Conservation (phyloP, 495 filamentous ascomycete species). For the Thermothielavioides terrestris region DNA sequence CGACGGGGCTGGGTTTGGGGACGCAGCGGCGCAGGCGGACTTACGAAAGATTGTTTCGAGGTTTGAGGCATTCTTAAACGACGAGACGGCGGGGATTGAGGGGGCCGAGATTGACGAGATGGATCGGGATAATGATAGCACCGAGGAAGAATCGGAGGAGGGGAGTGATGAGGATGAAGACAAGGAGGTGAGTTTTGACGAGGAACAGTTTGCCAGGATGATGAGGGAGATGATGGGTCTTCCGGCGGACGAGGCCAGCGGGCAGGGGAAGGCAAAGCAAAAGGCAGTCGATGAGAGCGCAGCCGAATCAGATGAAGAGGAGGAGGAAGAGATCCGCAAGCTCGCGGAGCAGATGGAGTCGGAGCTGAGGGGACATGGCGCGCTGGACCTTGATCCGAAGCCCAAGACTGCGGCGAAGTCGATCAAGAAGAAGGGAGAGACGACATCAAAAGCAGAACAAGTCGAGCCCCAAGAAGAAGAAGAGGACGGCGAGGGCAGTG, state of each 20-base stretch:
- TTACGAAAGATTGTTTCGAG: conserved; percentile 80
- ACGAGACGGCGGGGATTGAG: conserved; percentile 69
- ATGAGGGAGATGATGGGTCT: conserved; percentile 96
- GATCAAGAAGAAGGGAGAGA: conserved; percentile 12
- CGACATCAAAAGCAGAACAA: conserved; percentile 9
- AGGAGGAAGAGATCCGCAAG: conserved; percentile 60
- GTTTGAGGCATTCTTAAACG: conserved; percentile 88
- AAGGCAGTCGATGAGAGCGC: conserved; percentile 8
- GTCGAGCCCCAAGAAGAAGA: conserved; percentile 11
- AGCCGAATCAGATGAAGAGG: conserved; percentile 26
- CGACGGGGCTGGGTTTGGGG: conserved; percentile 59
- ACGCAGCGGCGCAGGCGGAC: conserved; percentile 70
- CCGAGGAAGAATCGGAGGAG: conserved; percentile 34
- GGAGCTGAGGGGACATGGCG: conserved; percentile 71
- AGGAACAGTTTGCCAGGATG: conserved; percentile 73
- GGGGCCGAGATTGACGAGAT: conserved; percentile 72
- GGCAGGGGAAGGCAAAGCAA: conserved; percentile 18
- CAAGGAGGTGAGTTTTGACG: conserved; percentile 70
- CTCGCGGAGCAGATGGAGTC: conserved; percentile 70
- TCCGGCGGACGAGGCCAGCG: conserved; percentile 29
- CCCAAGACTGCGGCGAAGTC: not conserved
- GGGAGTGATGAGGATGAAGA: conserved; percentile 50
- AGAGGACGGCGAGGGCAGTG: conserved; percentile 32
- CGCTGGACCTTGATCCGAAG: conserved; percentile 52
- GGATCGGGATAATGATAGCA: conserved; percentile 52